These are phyloP conservation scores for Pythium pyrilobum DNA, from an alignment of 352 stramenopile species.

Conservation along the genomic window DNA sequence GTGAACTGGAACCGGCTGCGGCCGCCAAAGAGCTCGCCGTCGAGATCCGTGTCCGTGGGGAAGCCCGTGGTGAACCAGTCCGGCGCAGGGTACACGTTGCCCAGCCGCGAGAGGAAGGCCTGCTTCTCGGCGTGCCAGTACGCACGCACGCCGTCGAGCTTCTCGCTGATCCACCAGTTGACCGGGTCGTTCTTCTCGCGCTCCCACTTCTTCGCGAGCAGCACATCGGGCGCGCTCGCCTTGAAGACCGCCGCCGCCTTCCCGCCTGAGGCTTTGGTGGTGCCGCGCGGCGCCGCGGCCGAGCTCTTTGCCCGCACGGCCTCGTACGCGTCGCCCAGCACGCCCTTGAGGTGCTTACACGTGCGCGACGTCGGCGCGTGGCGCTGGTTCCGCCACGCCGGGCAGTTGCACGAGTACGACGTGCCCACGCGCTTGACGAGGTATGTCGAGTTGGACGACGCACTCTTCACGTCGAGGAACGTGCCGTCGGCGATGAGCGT, in stretches of 20 bases:
- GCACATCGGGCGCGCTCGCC: constrained; percentile 33
- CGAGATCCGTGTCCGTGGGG: constrained; percentile 52
- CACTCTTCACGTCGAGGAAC: constrained; percentile 43
- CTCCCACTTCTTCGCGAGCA: constrained; percentile 69
- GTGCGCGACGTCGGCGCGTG: constrained; percentile 36
- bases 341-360: constrained; percentile 59
- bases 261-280: background rate
- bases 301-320: constrained; percentile 20
- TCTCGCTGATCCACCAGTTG: constrained; percentile 73
- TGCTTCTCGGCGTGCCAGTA: constrained; percentile 51
- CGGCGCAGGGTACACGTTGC: constrained; percentile 59
- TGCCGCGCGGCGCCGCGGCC: constrained; percentile 14
- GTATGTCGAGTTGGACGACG: constrained; percentile 51
- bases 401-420: constrained; percentile 58
- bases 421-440: constrained; percentile 40
- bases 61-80: constrained; percentile 53
- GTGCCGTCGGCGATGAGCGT: constrained; percentile 30
- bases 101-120: constrained; percentile 52
- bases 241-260: constrained; percentile 21
- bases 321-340: constrained; percentile 51
- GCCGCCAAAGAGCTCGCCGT: constrained; percentile 68
- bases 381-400: constrained; percentile 62
- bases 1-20: constrained; percentile 59
- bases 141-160: constrained; percentile 66
- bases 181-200: constrained; percentile 48